Base-by-base conservation (phyloP, 768 basidiomycete genomes). In the Termitomyces bulborhizus region DNA sequence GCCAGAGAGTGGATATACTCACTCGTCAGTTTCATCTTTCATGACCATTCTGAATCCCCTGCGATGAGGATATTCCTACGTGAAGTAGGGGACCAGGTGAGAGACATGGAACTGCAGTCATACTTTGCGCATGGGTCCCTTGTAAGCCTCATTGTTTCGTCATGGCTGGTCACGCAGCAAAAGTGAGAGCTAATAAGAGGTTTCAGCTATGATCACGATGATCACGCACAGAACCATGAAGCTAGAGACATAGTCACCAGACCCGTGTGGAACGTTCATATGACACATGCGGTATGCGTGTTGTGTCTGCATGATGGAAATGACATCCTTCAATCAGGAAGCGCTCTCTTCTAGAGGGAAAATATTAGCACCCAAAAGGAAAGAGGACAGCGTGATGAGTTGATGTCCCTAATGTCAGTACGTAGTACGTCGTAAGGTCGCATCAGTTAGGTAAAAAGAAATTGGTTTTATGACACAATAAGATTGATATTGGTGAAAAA, bases 221-320 rank as follows among this genome's bases (percentile, higher is more conserved):
- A 26, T 43, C 45, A 31, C 54, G 24, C 12, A 53, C 36, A 8
- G 54, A 27, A 50, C 37, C 0, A 43, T 29, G 39, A 11, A 11
- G 27, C 40, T 29, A 13, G 26, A 39, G 15, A 39, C 16, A 39
- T 3, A 9, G 9, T 39, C n/a, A 40, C 37, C 18, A 9, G n/a
- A 2, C n/a, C n/a, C 31, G 32, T 18, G 37, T 48, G 40, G 53
- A 43, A 57, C 51, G n/a, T 32, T 39, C 49, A n/a, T 45, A 54
- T 52, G 26, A 53, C 48, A 58, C 62, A 63, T 57, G 57, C 57
- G 62, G 51, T 47, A 26, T 31, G 31, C 34, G 47, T 55, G 16
- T 59, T 54, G 47, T 53, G 15, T 16, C 37, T 15, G 43, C 26
- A 34, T 34, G 47, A 46, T 44, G 32, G 16, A 39, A 18, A 40